Base-by-base conservation (phyloP, 2,329 filamentous ascomycete species). In the Passalora sequoiae region DNA sequence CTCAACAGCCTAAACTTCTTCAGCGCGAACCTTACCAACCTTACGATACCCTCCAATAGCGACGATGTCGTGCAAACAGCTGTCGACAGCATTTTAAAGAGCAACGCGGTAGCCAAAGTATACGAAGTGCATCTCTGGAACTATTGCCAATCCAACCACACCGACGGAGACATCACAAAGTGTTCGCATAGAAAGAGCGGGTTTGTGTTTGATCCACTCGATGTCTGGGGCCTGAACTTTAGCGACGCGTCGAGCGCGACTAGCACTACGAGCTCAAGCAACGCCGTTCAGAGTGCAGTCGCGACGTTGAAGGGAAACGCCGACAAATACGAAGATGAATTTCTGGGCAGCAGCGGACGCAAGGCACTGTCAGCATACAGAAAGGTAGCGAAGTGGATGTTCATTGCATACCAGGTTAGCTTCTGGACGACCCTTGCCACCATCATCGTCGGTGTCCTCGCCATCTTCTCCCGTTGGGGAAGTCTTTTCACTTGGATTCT, bases 91-190 rank as follows among this genome's bases (percentile, higher is more conserved):
- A 60, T 62, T 30, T 58, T 65, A 25, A 55, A 61, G 4, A 56
- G 64, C 31, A 58, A 59, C 40, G 53, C 77, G 42, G 76, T 95
- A 46, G 78, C 76, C 59, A 80, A 91, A 62, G 74, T 81, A 60
- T 97, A 96, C 76, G 77, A 85, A 49, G 74, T 97, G 61, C 80
- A 78, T 61, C 75, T 97, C 27, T 94, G 87, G 85, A 85, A 84
- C 63, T 95, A 89, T 76, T 97, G 92, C 77, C 68, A 74, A 38
- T 65, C 72, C 54, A 75, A 76, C 53, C 72, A 62, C 37, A 60
- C 63, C 44, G 49, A 54, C 21, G 74, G 72, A 53, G 65, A 66
- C 12, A 66, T 76, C 54, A 68, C 67, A 31, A 68, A 75, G 56
- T 97, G 91, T 77, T 83, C 81, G 40, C 73, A 80, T 55, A 75